These are phyloP conservation scores for Hawksworthiomyces lignivorus DNA, from an alignment of 2,329 filamentous ascomycete species.

Conservation along the genomic window DNA sequence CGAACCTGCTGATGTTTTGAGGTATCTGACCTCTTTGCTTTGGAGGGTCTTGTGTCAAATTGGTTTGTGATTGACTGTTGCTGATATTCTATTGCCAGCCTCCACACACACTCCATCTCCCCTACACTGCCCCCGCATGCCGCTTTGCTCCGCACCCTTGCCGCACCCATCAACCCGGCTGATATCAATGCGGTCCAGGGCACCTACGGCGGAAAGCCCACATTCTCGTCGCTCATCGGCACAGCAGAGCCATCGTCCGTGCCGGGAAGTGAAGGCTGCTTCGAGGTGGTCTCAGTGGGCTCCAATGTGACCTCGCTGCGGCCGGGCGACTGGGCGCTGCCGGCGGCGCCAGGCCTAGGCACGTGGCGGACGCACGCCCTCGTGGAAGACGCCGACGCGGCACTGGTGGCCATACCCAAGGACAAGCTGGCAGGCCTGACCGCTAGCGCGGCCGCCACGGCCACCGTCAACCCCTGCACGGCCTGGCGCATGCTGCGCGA, in stretches of 20 bases:
- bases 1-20: slow-evolving; percentile 64
- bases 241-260: slow-evolving; percentile 70
- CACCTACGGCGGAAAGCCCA: slow-evolving; percentile 80
- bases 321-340: slow-evolving; percentile 90
- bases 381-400: slow-evolving; percentile 40
- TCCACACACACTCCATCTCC: slow-evolving; percentile 71
- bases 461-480: slow-evolving; percentile 87
- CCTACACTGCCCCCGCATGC: slow-evolving; percentile 57
- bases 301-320: slow-evolving; percentile 44
- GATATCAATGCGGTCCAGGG: slow-evolving; percentile 98
- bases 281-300: slow-evolving; percentile 72
- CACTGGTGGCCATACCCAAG: slow-evolving; percentile 54
- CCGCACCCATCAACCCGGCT: slow-evolving; percentile 89
- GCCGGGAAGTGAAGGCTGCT: slow-evolving; percentile 86
- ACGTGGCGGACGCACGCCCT: slow-evolving; percentile 93
- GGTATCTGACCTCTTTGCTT: slow-evolving; percentile 29
- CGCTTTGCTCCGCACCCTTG: slow-evolving; percentile 78
- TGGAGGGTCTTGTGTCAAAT: no score
- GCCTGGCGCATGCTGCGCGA: slow-evolving; percentile 89
- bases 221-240: slow-evolving; percentile 65
- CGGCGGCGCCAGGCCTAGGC: slow-evolving; percentile 73
- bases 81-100: slow-evolving; percentile 27
- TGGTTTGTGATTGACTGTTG: neutral
- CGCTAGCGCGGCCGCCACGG: slow-evolving; percentile 74
- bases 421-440: slow-evolving; percentile 38